A percentile compares a stretch with the other conserved stretches of the same genome.
phyloP scores from a whole-genome alignment of 768 basidiomycete genomes.

The Mycena indigotica region DNA sequence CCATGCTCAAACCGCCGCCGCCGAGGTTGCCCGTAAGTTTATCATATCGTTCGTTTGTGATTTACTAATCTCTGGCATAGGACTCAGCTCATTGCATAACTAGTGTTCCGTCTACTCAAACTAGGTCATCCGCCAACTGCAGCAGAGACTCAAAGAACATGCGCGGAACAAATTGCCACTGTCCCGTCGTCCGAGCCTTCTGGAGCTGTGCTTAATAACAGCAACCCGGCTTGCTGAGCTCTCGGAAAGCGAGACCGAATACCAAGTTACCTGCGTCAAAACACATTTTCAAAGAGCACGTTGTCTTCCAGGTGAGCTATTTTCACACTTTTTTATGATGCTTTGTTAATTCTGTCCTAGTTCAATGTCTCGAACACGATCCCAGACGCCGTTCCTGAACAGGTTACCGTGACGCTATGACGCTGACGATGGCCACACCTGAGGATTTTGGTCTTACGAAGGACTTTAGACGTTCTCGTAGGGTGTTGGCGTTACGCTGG shows the following conservation, averaged over 20 bases:
- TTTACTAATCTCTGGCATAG: background rate
- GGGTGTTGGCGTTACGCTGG: conserved; percentile 92
- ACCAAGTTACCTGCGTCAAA: conserved; percentile 92
- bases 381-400: no score
- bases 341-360: conserved; percentile 50
- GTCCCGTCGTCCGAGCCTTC: conserved; percentile 86
- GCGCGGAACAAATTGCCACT: conserved; percentile 80
- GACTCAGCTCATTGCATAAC: no score
- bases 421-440: conserved; percentile 88
- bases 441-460: conserved; percentile 78
- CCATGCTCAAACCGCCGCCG: no score
- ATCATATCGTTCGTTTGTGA: background rate
- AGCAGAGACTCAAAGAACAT: conserved; percentile 86
- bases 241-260: conserved; percentile 95
- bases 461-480: conserved; percentile 94
- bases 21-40: conserved; percentile 78
- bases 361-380: conserved; percentile 99
- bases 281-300: no score
- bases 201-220: no score
- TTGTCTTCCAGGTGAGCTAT: no score
- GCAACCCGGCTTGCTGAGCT: no score
- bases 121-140: conserved; percentile 70
- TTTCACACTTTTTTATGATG: no score
- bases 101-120: no score
- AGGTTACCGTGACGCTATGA: conserved; percentile 97